These are phyloP conservation scores for Amylocarpus encephaloides DNA, from an alignment of 2,329 filamentous ascomycete genomes.

Conservation along the genomic window DNA sequence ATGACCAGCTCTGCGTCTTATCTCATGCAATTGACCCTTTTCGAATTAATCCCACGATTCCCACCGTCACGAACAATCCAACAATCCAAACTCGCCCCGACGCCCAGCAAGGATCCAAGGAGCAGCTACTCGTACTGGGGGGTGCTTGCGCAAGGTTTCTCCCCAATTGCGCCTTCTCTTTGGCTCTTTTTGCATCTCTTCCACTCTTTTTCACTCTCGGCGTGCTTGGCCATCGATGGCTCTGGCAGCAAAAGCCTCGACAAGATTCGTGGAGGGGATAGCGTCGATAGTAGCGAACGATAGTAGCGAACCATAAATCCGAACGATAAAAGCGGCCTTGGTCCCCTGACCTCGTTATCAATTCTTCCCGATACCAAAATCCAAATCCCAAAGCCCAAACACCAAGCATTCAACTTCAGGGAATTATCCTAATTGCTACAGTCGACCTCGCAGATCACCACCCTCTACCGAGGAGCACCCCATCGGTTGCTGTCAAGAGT, in stretches of 20 bases:
- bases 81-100: neutral
- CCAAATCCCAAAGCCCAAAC: too few relatives aligned
- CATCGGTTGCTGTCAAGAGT: neutral
- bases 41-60: too few relatives aligned
- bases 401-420: too few relatives aligned
- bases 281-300: neutral
- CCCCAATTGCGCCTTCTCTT: neutral
- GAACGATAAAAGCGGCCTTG: too few relatives aligned
- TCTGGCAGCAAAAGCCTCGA: neutral
- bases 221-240: neutral
- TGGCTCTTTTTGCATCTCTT: constrained; percentile 1
- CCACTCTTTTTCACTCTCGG: constrained; percentile 4
- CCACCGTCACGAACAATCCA: too few relatives aligned
- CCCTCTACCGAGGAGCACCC: neutral
- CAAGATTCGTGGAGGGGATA: neutral
- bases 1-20: neutral
- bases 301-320: neutral
- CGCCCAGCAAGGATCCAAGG: too few relatives aligned
- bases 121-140: too few relatives aligned
- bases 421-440: too few relatives aligned
- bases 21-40: neutral
- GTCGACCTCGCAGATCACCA: too few relatives aligned
- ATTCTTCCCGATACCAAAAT: too few relatives aligned
- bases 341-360: too few relatives aligned
- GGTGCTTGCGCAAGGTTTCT: too few relatives aligned